Evolutionary conservation across 768 basidiomycete genomes (phyloP), one percentile per base, ranked within the genome.

Genomic region (Boletus sp.): DNA sequence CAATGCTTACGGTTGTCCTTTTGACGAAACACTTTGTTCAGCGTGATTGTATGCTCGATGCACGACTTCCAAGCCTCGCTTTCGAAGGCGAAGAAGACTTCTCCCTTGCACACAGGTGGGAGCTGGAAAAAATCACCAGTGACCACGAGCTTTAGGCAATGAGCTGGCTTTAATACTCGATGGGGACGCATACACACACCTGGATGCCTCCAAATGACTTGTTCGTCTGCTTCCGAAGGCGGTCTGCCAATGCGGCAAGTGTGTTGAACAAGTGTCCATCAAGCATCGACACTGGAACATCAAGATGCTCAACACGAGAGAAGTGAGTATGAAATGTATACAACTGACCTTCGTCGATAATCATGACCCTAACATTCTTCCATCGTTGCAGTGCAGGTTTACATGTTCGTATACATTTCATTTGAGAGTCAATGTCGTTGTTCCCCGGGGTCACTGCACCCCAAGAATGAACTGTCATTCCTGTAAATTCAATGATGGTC

Each of bases 21-120:
- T 67, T 92, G 90, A 29, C 90, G 72, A 71, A 88, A 91, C 5
- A 92, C 90, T 61, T 87, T 83, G 5, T 78, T 84, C 3, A 92
- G 76, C 50, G 81, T 86, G 55, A 90, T 78, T 1, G 83, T 88
- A 49, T 77, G 72, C 48, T 83, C 77, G 47, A 85, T 75, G 60
- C 83, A 82, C 7, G 73, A 45, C 8, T 59, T 64, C 71, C 69
- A 72, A 29, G 64, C 74, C 24, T 78, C 73, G 17, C 85, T 83
- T 62, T 90, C 84, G 65, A 89, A 90, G 0, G 83, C 83, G 59
- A 89, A 89, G 60, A 80, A 81, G 1, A 80, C 77, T 7, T 71
- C 59, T 30, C 61, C 64, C 52, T 80, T 81, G 36, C 73, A 73
- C 10, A 84, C 77, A 0, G 83, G 83, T 2, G 83, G 83, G 0